A percentile compares a stretch with the other conserved stretches of the same genome.
Evolutionary conservation across 768 basidiomycete species (phyloP).

Genomic region (Termitomyces sp.): DNA sequence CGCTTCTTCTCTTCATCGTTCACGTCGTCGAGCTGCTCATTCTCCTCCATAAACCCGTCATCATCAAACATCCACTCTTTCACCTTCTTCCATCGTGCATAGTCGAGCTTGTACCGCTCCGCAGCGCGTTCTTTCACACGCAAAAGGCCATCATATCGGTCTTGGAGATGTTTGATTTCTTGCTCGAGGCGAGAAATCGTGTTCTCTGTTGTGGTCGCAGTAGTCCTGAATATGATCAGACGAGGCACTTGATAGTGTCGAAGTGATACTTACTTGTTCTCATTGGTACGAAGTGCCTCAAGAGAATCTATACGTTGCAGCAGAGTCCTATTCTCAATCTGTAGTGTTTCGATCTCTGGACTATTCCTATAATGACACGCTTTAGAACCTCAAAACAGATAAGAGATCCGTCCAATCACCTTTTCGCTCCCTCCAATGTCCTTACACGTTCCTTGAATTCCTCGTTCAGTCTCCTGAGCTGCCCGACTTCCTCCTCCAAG

Average conservation of each 20-base stretch:
- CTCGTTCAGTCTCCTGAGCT: conserved; percentile 18
- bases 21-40: conserved; percentile 14
- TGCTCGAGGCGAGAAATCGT: conserved; percentile 6
- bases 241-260: background rate
- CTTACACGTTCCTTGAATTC: conserved; percentile 9
- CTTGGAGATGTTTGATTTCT: conserved; percentile 30
- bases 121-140: conserved; percentile 39
- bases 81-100: conserved; percentile 45
- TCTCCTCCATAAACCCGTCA: conserved; percentile 16
- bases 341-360: background rate
- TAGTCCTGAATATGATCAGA: conserved; percentile 2
- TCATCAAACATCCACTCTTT: conserved; percentile 37
- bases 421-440: background rate
- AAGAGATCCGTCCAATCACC: background rate
- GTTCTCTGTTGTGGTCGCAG: background rate
- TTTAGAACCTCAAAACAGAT: background rate
- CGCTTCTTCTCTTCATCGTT: conserved; percentile 23
- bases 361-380: background rate
- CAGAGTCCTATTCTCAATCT: background rate
- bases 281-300: background rate
- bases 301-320: background rate
- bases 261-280: conserved; percentile 7
- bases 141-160: conserved; percentile 39
- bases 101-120: conserved; percentile 44
- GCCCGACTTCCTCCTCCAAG: conserved; percentile 24